Base-by-base conservation (phyloP, 805 yeast species). In the Middelhovenomyces tepae region DNA sequence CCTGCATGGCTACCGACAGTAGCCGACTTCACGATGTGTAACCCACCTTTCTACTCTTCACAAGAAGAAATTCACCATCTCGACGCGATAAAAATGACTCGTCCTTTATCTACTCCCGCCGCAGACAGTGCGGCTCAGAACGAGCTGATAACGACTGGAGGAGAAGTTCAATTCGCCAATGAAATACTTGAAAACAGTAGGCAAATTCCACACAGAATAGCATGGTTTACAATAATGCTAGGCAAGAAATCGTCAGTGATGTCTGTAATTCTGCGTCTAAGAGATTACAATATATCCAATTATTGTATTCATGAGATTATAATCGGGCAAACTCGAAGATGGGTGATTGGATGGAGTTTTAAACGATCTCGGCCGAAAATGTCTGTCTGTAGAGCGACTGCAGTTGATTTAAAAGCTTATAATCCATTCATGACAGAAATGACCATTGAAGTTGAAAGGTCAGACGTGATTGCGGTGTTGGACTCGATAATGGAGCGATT, bases 1-100 rank as follows among this genome's bases (percentile, higher is more conserved):
- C 6, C 15, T 16, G 8, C 7, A 7, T 5, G n/a, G 5, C 5
- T 11, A 6, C 15, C 17, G 17, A 26, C 19, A 7, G 28, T 32
- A 11, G 13, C 42, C 16, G 38, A 36, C 20, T 59, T 69, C 36
- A 53, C 60, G 4, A 56, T 71, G 46, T 70, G 76, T 45, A 71
- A 71, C 42, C 77, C 77, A 3, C 77, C 77, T 2, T 71, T 71
- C 42, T 71, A 68, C 43, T 35, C 43, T 2, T 56, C 66, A 0
- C 7, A 16, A 0, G 50, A 45, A 1, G 73, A 67, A 27, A 38
- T 65, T 44, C 32, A 38, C 4, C 23, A 29, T 3, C 47, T 48
- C 10, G 25, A 34, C 6, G 25, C 26, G 2, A n/a, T 22, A 4
- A 69, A 68, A 39, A 18, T 27, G 4, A 9, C 5, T 3, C 21